A percentile compares a stretch with the other conserved stretches of the same genome.
Evolutionary conservation across 305 asterid species (phyloP).

Genomic region (Andrographis paniculata): DNA sequence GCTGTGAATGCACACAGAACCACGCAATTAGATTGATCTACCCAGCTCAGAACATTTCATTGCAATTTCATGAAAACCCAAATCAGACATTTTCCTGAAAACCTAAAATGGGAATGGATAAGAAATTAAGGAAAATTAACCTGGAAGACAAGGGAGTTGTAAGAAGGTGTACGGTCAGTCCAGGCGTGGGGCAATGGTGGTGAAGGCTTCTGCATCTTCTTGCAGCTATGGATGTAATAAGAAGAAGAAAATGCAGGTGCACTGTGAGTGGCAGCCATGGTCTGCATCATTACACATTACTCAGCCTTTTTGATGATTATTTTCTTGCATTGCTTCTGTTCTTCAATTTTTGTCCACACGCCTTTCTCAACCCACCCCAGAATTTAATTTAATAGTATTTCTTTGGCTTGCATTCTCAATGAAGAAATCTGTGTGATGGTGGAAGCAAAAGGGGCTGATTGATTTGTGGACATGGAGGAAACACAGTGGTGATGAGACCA

Average conservation of each 20-base stretch:
- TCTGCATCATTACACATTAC: conserved; percentile 36
- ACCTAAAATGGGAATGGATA: no score
- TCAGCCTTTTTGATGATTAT: conserved; percentile 36
- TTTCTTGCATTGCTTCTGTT: conserved; percentile 23
- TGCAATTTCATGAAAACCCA: no score
- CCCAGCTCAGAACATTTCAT: no score
- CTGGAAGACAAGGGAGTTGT: conserved; percentile 67
- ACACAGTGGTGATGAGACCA: conserved; percentile 13
- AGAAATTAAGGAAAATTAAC: conserved; percentile 19
- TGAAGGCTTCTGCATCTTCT: conserved; percentile 33
- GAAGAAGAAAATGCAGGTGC: conserved; percentile 34
- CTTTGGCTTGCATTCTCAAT: background rate
- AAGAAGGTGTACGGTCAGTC: conserved; percentile 36
- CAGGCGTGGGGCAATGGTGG: conserved; percentile 31
- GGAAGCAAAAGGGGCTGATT: conserved; percentile 12
- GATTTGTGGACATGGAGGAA: conserved; percentile 37
- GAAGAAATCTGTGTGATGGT: conserved; percentile 18
- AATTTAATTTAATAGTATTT: background rate
- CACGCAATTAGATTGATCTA: no score
- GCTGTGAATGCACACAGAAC: no score
- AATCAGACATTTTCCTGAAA: no score
- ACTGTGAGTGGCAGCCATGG: conserved; percentile 50
- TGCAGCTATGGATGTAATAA: conserved; percentile 26
- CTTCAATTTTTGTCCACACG: conserved; percentile 13
- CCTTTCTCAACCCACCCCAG: conserved; percentile 14